phyloP scores from a whole-genome alignment of 495 filamentous ascomycete genomes.

The Xylaria castorea region DNA sequence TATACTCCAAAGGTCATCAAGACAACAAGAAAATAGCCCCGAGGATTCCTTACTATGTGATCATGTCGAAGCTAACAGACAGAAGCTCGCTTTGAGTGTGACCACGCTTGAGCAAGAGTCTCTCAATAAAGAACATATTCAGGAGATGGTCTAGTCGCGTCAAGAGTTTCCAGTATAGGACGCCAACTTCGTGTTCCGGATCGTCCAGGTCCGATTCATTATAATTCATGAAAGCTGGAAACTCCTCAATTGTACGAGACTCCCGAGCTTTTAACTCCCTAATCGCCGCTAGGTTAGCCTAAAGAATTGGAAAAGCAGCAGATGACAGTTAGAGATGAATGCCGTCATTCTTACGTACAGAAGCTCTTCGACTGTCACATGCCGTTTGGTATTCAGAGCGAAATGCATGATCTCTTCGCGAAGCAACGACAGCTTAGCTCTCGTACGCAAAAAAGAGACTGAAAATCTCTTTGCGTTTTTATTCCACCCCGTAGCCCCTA shows the following conservation, averaged over 20 bases:
- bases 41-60: constrained; percentile 36
- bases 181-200: constrained; percentile 34
- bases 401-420: constrained; percentile 67
- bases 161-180: constrained; percentile 39
- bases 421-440: constrained; percentile 55
- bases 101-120: constrained; percentile 60
- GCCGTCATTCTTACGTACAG: constrained; percentile 43
- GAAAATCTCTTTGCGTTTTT: constrained; percentile 46
- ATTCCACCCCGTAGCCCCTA: constrained; percentile 64
- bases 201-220: constrained; percentile 43
- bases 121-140: constrained; percentile 65
- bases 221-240: constrained; percentile 41
- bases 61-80: constrained; percentile 59
- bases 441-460: constrained; percentile 55
- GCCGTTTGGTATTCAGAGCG: constrained; percentile 55
- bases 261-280: constrained; percentile 31
- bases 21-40: background rate
- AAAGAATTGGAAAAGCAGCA: background rate
- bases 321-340: background rate
- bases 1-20: background rate
- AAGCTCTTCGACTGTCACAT: constrained; percentile 53
- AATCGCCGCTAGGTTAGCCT: constrained; percentile 22
- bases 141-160: constrained; percentile 61
- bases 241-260: constrained; percentile 29
- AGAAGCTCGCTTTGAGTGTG: constrained; percentile 58